Conservation (phyloP, 441 rosid species). For the Theobroma grandiflorum region DNA sequence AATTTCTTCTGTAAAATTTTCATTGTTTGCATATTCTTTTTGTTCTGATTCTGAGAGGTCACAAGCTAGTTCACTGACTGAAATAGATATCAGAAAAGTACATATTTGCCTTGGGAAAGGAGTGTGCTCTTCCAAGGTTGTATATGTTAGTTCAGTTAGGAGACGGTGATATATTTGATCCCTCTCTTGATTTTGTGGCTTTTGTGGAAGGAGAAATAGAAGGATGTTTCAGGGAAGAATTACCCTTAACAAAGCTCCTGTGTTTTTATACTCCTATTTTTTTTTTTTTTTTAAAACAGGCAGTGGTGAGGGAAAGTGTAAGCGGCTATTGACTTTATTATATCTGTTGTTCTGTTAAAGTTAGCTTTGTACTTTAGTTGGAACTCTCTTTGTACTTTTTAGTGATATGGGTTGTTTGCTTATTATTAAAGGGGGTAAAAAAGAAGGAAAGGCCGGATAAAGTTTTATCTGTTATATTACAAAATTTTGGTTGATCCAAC, state of each 20-base stretch:
- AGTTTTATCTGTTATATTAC: constrained; percentile 7
- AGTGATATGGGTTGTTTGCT: background rate
- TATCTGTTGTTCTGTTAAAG: background rate
- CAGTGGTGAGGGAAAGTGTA: background rate
- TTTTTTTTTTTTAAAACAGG: constrained; percentile 1
- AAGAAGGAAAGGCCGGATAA: constrained; percentile 16
- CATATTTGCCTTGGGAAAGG: background rate
- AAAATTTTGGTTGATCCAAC: background rate
- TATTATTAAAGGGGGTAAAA: background rate
- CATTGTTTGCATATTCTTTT: background rate
- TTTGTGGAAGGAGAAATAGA: constrained; percentile 1
- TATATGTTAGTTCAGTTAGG: background rate
- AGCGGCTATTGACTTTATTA: constrained; percentile 12
- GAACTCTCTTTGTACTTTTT: background rate
- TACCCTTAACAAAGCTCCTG: background rate
- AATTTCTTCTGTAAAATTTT: constrained; percentile 1
- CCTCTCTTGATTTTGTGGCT: constrained; percentile 4
- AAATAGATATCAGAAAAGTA: background rate
- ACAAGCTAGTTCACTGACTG: constrained; percentile 12
- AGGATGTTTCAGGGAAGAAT: background rate
- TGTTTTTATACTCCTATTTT: background rate
- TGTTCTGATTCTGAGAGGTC: background rate
- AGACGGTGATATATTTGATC: background rate
- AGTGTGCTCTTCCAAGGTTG: background rate
- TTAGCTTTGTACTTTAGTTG: background rate